phyloP scores from a whole-genome alignment of 1,284 basidiomycete genomes.

The Ustilago sp. region DNA sequence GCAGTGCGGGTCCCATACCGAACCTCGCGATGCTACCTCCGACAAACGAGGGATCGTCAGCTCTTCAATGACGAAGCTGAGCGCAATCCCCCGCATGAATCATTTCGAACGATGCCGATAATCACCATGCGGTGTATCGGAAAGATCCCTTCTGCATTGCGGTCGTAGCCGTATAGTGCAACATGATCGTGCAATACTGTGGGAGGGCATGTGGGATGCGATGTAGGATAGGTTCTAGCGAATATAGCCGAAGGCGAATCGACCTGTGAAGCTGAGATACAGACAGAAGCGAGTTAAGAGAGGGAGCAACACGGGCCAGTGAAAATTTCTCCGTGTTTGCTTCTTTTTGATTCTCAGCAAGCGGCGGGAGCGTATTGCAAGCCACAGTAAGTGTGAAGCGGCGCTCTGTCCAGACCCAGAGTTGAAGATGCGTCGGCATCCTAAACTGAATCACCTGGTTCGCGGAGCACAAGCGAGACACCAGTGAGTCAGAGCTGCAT shows the following conservation, averaged over 20 bases:
- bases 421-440: no score
- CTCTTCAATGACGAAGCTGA: background rate
- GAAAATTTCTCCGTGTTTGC: background rate
- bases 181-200: background rate
- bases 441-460: no score
- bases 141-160: conserved; percentile 1
- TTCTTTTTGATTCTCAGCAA: background rate
- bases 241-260: background rate
- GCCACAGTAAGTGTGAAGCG: conserved; percentile 1
- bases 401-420: background rate
- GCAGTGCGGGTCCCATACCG: background rate
- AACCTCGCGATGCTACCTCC: background rate
- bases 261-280: no score
- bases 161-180: background rate
- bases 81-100: background rate
- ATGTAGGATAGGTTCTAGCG: background rate
- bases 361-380: background rate
- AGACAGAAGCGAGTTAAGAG: background rate
- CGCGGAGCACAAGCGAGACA: no score
- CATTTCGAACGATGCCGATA: background rate
- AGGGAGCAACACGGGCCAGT: background rate
- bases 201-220: background rate
- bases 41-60: background rate
- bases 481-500: no score
- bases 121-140: background rate